A percentile compares a stretch with the other conserved stretches of the same genome.
phyloP scores from a whole-genome alignment of 495 filamentous ascomycete species.

The Hamigera avellanea region DNA sequence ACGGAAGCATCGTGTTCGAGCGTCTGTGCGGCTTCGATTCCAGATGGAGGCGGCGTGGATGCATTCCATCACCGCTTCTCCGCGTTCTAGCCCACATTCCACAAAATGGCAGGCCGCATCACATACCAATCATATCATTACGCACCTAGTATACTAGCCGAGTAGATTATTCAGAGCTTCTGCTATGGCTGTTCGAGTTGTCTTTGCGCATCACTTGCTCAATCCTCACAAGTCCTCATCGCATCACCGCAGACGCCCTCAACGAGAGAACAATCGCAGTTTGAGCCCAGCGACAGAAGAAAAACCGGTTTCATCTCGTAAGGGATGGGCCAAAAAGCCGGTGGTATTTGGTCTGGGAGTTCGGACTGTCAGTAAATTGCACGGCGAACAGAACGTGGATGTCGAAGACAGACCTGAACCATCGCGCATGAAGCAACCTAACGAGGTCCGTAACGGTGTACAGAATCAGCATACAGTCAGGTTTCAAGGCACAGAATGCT shows the following conservation, averaged over 20 bases:
- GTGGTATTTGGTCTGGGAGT: neutral
- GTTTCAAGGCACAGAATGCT: neutral
- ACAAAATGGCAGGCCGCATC: slow-evolving; percentile 12
- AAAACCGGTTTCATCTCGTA: neutral
- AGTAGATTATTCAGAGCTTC: slow-evolving; percentile 7
- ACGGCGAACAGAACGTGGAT: neutral
- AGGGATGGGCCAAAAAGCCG: neutral
- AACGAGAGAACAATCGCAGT: neutral
- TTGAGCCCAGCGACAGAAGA: neutral
- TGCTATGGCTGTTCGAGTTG: neutral
- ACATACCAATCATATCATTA: slow-evolving; percentile 29
- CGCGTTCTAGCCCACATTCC: slow-evolving; percentile 17
- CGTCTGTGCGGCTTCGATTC: slow-evolving; percentile 15
- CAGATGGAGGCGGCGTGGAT: slow-evolving; percentile 14
- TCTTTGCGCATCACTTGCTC: neutral
- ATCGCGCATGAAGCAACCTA: too few species aligned
- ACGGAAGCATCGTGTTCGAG: neutral
- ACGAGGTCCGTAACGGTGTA: too few species aligned
- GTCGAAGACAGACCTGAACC: neutral
- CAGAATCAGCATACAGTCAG: too few species aligned
- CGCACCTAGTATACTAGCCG: slow-evolving; percentile 13
- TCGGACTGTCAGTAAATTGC: neutral
- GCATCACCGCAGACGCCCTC: neutral
- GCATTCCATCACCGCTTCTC: slow-evolving; percentile 3
- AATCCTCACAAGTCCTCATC: neutral